These are phyloP conservation scores for Dryas integrifolia DNA, from an alignment of 331 rosid species.

Conservation along the genomic window DNA sequence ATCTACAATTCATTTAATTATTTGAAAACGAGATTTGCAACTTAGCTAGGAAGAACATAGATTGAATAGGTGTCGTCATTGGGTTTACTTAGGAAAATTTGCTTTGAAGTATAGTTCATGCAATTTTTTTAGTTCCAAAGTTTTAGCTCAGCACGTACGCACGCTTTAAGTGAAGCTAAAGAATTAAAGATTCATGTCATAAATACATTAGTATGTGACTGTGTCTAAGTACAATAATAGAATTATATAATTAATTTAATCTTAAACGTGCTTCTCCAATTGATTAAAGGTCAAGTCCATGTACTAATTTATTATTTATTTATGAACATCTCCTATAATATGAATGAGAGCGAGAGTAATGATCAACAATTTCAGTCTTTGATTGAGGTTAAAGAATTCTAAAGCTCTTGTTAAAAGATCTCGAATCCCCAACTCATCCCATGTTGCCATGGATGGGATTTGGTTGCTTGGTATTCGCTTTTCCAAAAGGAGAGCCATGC, in stretches of 20 bases:
- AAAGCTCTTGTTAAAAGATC: conserved; percentile 46
- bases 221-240: conserved; percentile 17
- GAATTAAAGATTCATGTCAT: background rate
- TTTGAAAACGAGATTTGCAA: background rate
- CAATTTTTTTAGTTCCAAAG: background rate
- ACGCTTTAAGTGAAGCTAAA: conserved; percentile 4
- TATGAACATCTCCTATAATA: background rate
- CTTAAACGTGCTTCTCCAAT: conserved; percentile 39
- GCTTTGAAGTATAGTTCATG: background rate
- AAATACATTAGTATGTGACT: background rate
- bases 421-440: conserved; percentile 64
- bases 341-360: conserved; percentile 19
- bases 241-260: conserved; percentile 21
- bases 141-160: background rate
- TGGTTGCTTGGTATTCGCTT: conserved; percentile 56
- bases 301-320: conserved; percentile 14
- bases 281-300: conserved; percentile 37
- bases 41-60: conserved; percentile 2
- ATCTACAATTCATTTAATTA: background rate
- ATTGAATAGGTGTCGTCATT: background rate
- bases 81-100: background rate
- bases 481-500: conserved; percentile 68
- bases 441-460: conserved; percentile 67
- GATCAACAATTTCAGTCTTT: conserved; percentile 33
- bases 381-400: conserved; percentile 41